Base-by-base conservation (phyloP, 495 filamentous ascomycete species). In the Patellaria atrata region DNA sequence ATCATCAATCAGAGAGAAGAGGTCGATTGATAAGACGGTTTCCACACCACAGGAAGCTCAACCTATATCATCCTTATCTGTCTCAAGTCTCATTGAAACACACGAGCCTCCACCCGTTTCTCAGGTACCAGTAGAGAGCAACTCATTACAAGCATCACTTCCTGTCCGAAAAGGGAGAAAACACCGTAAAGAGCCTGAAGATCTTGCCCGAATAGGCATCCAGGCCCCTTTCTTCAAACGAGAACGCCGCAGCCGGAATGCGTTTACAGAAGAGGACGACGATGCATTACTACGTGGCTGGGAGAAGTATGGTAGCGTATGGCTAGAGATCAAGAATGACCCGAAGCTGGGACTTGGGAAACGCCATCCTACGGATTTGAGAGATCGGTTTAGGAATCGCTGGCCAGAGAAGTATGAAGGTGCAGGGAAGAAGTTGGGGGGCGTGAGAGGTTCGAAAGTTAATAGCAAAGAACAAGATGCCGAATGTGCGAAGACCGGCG, bases 321-420 rank as follows among this genome's bases (percentile, higher is more conserved):
- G 85, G 85, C 79, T 78, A 13, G 64, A 69, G 21, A 92, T 94
- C 17, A 74, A 77, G 43, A 65, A 75, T 30, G 82, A 92, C 46
- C 57, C 67, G 8, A 62, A 64, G 11, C 67, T 86, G 30, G 66
- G 75, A 13, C 60, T 94, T 8, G 56, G 63, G 6, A 70, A 63
- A 46, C 68, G 84, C 37, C 68, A 72, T 23, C 71, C 82, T 2
- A 84, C 80, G 4, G 82, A 94, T 48, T 59, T 94, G 9, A 64
- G 85, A 30, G 85, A 94, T 54, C 67, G 83, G 5, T 77, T 91
- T 34, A 68, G 85, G 13, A 84, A 79, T 39, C 78, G 76, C 34
- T 85, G 77, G 42, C 81, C 83, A 5, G 71, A 79, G 23, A 68
- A 75, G 30, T 89, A 80, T 49, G 66, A 64, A 18, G 60, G 73